Evolutionary conservation across 805 yeast species (phyloP), one percentile per base, ranked within the genome.

Genomic region (Yarrowia keelungensis): DNA sequence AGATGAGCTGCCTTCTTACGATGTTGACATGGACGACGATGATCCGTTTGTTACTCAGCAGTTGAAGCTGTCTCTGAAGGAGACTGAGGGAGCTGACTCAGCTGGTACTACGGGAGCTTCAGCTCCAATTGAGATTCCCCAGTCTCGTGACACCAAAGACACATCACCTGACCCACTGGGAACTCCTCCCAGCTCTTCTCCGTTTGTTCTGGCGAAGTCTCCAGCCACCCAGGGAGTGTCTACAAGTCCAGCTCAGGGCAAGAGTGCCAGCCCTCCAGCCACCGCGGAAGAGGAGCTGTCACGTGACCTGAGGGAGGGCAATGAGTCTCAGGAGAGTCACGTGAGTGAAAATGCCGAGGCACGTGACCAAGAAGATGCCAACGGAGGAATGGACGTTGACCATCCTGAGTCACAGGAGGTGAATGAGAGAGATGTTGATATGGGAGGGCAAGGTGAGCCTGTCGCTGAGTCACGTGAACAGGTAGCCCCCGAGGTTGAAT

Each of bases 41-140:
- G 61, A 53, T 53, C 61, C 61, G 43, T 54, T 32, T 39, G 61
- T 54, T 14, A 49, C 53, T 7, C 53, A 49, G 39, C 53, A 49
- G 19, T 9, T 49, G 22, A 49, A 49, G 53, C 9, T 49, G 53
- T 49, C 53, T 4, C 3, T 32, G 38, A 26, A 15, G 19, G 38
- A 49, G 39, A 15, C 7, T 11, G 50, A 19, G 14, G 26, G 7
- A 41, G 43, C 43, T 14, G n/a, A 14, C 8, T 14, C 43, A 41
- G 15, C 22, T n/a, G 46, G 19, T 19, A 19, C 19, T 19, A 19
- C 19, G 19, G 19, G 19, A 19, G 19, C 7, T 26, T 26, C 32
- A 5, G 32, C 32, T 26, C 32, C 32, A 26, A 26, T 10, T 14
- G 38, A 49, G 38, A 49, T 14, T 12, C 39, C 12, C 16, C 9